Base-by-base conservation (phyloP, 345 rosid genomes). In the Geranium brycei region DNA sequence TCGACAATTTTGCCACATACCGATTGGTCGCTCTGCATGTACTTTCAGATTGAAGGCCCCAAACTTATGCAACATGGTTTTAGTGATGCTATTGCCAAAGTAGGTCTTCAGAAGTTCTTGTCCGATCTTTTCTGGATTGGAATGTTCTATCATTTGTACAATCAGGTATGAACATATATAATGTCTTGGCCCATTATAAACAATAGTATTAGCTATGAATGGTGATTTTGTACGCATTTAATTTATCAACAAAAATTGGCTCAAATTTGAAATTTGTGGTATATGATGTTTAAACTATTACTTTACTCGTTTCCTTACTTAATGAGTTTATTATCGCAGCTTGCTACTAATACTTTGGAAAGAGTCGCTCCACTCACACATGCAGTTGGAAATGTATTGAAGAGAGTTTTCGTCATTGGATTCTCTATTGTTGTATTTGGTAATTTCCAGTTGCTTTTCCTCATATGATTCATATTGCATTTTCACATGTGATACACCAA, bases 101-200 rank as follows among this genome's bases (percentile, higher is more conserved):
- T 92, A 14, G 99, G 99, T 5, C n/a, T 74, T 62, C 83, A 87
- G 59, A 92, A 89, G 73, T 92, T 92, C 73, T 4, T 89, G 66
- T 64, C 97, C 17, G 96, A 92, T 80, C 99, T 92, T 67, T 89
- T 92, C 31, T 92, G 97, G 99, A 95, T 92, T 38, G 99, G 99
- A 67, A 86, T 92, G 97, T 92, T 92, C 72, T 89, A 89, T 81
- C 97, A 92, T 73, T 96, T 92, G 67, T 92, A 89, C 80, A 92
- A 89, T 71, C 99, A 92, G 99, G 99, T 86, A 65, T 14, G n/a
- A 15, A 35, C 7, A 35, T 4, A 35, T 13, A 16, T 4, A 23
- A 23, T 23, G 28, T 23, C 28, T 23, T 23, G 28, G 28, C 28
- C 28, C 28, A 23, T 23, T 23, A 23, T 23, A 23, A 23, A 23